Base-by-base conservation (phyloP, 1,284 basidiomycete species). In the Tremellales sp. region DNA sequence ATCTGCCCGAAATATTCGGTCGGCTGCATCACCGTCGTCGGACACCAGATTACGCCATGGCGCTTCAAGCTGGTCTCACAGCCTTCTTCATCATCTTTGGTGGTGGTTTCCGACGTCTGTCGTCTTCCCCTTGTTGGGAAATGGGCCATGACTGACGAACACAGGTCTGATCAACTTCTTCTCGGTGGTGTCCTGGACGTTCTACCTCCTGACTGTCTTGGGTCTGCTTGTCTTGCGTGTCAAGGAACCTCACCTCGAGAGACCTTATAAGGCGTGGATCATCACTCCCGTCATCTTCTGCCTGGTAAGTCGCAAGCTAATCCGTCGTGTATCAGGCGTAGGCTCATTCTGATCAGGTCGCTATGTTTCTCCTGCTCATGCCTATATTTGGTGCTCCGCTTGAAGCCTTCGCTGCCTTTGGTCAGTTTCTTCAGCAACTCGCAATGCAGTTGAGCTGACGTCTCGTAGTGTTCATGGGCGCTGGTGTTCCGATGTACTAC, bases 291-390 rank as follows among this genome's bases (percentile, higher is more conserved):
- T 98, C 25, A 82, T 81, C 4, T 98, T 98, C 73, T 94, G 92
- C 58, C 84, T 81, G 6, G 89, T 91, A 64, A 64, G 85, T 75
- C 27, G 57, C 36, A 27, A 51, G 52, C 31, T 46, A 17, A 40
- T 58, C 29, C 58, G 54, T 60, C 33, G 19, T 7, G 5, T n/a
- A 36, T 7, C 29, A 33, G 8, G 29, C 10, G n/a, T 33, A 33
- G 29, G 8, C 13, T 10, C 8, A 24, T 15, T 40, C 4, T 21
- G 19, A 12, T 5, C 46, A 89, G 84, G 85, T 93, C 19, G 89
- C 92, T 2, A 75, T 96, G 52, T 97, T 97, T 75, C 78, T 98
- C 45, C 77, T 99, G 4, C 85, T 87, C 61, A 97, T 98, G 89
- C 93, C 93, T 3, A 81, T 96, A 46, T 87, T 96, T 52, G 91